phyloP scores from a whole-genome alignment of 2,329 filamentous ascomycete species.

The Claviceps quebecensis region DNA sequence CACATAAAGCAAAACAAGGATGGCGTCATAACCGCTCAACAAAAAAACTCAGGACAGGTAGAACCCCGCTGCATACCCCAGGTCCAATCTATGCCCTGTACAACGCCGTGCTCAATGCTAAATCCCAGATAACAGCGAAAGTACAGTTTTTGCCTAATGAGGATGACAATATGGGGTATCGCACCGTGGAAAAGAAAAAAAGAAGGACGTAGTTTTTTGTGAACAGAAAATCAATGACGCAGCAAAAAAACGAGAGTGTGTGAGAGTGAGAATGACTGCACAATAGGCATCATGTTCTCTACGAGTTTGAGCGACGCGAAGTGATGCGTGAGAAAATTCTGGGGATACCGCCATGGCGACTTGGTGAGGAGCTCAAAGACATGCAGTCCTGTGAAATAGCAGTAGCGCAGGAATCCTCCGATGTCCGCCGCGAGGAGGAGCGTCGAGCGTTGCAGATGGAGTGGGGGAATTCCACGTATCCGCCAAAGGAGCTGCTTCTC shows the following conservation, averaged over 20 bases:
- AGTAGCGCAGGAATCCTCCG: constrained; percentile 4
- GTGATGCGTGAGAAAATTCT: constrained; percentile 6
- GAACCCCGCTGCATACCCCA: not conserved
- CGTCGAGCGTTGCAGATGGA: constrained; percentile 1
- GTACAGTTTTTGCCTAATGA: too few relatives aligned
- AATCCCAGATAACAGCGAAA: not conserved
- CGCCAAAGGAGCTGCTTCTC: not conserved
- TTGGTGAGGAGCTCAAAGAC: constrained; percentile 7
- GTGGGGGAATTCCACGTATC: not conserved
- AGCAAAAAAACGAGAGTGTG: too few relatives aligned
- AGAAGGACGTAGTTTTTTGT: not conserved
- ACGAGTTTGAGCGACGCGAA: constrained; percentile 3
- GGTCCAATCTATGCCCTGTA: not conserved
- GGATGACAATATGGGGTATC: not conserved
- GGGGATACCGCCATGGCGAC: constrained; percentile 5
- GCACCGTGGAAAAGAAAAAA: not conserved
- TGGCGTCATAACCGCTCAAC: not conserved
- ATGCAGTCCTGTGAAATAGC: constrained; percentile 3
- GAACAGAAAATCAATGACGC: not conserved
- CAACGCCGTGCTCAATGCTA: not conserved
- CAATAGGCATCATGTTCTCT: not conserved
- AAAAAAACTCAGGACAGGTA: not conserved
- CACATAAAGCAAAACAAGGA: not conserved
- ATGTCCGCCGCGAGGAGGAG: constrained; percentile 3
- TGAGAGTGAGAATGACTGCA: not conserved